Conservation (phyloP, 2,329 filamentous ascomycete species). For the Sclerotinia minor region DNA sequence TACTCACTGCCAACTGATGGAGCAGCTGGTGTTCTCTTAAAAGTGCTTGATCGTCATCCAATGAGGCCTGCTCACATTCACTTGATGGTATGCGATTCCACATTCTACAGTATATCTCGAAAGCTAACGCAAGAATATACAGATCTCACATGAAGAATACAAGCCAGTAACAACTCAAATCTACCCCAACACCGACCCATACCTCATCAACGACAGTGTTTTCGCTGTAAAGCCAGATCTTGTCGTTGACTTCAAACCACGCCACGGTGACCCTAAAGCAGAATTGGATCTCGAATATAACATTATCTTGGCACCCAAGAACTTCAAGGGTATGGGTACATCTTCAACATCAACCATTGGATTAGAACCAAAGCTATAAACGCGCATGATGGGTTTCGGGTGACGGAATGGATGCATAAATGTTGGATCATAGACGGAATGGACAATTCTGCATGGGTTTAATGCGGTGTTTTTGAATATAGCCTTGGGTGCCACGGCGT, state of each 20-base stretch:
- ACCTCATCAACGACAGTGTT: slow-evolving; percentile 55
- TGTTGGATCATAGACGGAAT: slow-evolving; percentile 1
- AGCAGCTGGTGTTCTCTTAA: slow-evolving; percentile 54
- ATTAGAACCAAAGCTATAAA: slow-evolving; percentile 7
- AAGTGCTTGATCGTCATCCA: slow-evolving; percentile 55
- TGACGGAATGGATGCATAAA: neutral
- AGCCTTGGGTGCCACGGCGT: slow-evolving; percentile 6
- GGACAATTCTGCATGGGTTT: neutral
- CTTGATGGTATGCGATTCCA: slow-evolving; percentile 46
- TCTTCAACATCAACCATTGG: slow-evolving; percentile 11
- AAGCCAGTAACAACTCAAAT: slow-evolving; percentile 74
- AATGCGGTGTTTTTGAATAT: slow-evolving; percentile 12
- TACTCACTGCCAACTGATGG: slow-evolving; percentile 48
- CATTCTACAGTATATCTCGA: neutral
- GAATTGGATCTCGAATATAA: slow-evolving; percentile 43
- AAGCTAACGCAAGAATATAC: slow-evolving; percentile 23
- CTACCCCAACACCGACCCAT: slow-evolving; percentile 66
- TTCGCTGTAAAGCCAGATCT: slow-evolving; percentile 57
- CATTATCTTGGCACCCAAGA: slow-evolving; percentile 35
- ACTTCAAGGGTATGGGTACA: neutral
- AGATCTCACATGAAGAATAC: slow-evolving; percentile 58
- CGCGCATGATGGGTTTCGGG: neutral
- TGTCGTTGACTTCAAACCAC: slow-evolving; percentile 46
- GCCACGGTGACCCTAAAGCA: slow-evolving; percentile 41
- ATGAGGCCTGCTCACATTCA: slow-evolving; percentile 62